These are phyloP conservation scores for Gnetum montanum DNA, from an alignment of 75 land plant genomes.

Conservation along the genomic window DNA sequence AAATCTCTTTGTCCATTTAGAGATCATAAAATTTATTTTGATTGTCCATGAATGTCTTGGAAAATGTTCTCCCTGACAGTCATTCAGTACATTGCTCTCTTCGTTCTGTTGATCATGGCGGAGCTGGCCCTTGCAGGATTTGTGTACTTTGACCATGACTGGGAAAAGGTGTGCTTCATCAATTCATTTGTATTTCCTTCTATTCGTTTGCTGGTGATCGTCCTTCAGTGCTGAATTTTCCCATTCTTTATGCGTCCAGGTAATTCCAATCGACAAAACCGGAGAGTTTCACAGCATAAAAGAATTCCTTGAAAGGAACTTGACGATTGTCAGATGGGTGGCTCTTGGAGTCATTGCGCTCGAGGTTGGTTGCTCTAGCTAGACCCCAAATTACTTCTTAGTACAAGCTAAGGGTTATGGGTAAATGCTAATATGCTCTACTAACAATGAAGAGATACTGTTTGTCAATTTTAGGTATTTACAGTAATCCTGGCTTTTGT, in stretches of 20 bases:
- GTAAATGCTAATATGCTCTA: no score
- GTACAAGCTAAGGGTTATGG: no score
- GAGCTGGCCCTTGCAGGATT: slow-evolving; percentile 76
- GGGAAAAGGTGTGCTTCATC: slow-evolving; percentile 68
- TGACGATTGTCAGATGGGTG: slow-evolving; percentile 81
- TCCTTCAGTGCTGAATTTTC: no score
- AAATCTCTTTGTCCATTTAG: neutral
- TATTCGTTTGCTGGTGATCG: neutral
- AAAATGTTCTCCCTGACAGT: slow-evolving; percentile 10
- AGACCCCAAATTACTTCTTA: no score
- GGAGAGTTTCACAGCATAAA: slow-evolving; percentile 78
- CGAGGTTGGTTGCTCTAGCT: slow-evolving; percentile 60
- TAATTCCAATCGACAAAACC: slow-evolving; percentile 73
- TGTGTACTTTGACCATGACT: slow-evolving; percentile 73
- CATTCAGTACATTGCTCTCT: slow-evolving; percentile 58
- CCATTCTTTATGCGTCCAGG: slow-evolving; percentile 40
- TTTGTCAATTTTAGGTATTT: slow-evolving; percentile 89
- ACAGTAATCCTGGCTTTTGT: slow-evolving; percentile 65
- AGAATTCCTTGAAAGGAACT: slow-evolving; percentile 55
- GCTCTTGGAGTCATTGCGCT: slow-evolving; percentile 81
- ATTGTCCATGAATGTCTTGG: neutral
- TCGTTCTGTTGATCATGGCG: slow-evolving; percentile 52
- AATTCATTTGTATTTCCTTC: neutral
- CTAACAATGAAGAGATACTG: no score
- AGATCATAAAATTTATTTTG: neutral